Base-by-base conservation (phyloP, 225 moss, liverwort and hornwort species). In the Polytrichum formosum region DNA sequence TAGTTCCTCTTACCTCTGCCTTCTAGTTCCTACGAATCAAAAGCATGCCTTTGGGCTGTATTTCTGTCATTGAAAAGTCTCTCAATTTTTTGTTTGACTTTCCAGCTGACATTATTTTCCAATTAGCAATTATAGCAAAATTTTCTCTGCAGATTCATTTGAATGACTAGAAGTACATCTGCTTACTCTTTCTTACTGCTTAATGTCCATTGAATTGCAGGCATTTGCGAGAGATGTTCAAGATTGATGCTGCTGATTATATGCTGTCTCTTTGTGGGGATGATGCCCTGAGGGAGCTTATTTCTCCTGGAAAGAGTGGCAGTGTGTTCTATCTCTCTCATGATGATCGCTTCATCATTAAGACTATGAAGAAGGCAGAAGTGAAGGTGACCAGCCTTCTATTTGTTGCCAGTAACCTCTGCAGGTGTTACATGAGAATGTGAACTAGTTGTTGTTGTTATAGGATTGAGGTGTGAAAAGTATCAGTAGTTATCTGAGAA, bases 351-450 rank as follows among this genome's bases (percentile, higher is more conserved):
- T 98, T 98, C 73, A 94, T 94, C 58, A 98, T 98, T 79, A 98
- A 98, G 77, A 98, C 98, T 20, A 98, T 98, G 98, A 92, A 94
- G 79, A 98, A 98, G 79, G 92, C 92, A 63, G 98, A 98, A 91
- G 98, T 98, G 75, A 94, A 94, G 92, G 98, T 94, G 62, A 68
- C 60, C 25, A 69, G 26, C 21, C 61, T 33, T 20, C 2, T 20
- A 22, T 10, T 70, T 5, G 13, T 20, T 26, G 54, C 21, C 5
- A 20, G 6, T 58, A 58, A 58, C 21, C 46, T 18, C 28, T 55
- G 55, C 20, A 28, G 35, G 16, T 21, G 65, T 26, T 20, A 7
- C 6, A 7, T 29, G n/a, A 66, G 29, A 23, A 20, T 59, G 7
- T 59, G 59, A 23, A 59, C 23, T 59, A n/a, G n/a, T 23, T 59